These are phyloP conservation scores for Lolium perenne DNA, from an alignment of 176 grass and related monocot species.

Conservation along the genomic window DNA sequence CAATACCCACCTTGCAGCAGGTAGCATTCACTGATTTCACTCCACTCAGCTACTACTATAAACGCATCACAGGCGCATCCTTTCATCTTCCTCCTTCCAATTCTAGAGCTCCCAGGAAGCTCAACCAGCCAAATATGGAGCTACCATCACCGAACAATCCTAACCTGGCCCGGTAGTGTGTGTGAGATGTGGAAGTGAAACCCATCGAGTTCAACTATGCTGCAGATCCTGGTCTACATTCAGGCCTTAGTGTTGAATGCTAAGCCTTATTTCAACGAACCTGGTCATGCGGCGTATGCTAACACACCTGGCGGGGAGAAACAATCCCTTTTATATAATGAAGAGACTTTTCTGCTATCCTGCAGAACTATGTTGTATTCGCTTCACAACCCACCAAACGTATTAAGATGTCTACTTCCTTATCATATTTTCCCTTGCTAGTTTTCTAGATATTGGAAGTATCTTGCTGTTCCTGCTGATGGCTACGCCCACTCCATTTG, in stretches of 20 bases:
- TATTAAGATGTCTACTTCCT: slow-evolving; percentile 27
- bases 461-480: neutral
- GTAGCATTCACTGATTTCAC: neutral
- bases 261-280: slow-evolving; percentile 93
- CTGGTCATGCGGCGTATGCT: slow-evolving; percentile 55
- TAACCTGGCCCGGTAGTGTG: slow-evolving; percentile 73
- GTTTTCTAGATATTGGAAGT: slow-evolving; percentile 28
- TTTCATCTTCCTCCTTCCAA: neutral
- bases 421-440: slow-evolving; percentile 29
- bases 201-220: slow-evolving; percentile 73
- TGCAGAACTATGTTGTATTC: slow-evolving; percentile 90
- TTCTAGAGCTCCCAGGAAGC: neutral
- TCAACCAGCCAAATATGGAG: neutral
- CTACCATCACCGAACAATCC: neutral
- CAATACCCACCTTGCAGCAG: neutral
- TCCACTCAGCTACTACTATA: neutral
- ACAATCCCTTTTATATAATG: slow-evolving; percentile 74
- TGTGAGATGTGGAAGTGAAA: slow-evolving; percentile 69
- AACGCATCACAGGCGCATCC: neutral
- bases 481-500: neutral
- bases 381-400: slow-evolving; percentile 78
- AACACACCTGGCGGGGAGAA: slow-evolving; percentile 72
- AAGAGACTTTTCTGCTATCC: slow-evolving; percentile 85
- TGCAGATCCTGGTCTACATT: slow-evolving; percentile 83
- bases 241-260: slow-evolving; percentile 91